Percentiles rank a stretch among this genome's conserved stretches.
phyloP scores from a whole-genome alignment of 1,284 basidiomycete species.

The Leccinum subrobustum region DNA sequence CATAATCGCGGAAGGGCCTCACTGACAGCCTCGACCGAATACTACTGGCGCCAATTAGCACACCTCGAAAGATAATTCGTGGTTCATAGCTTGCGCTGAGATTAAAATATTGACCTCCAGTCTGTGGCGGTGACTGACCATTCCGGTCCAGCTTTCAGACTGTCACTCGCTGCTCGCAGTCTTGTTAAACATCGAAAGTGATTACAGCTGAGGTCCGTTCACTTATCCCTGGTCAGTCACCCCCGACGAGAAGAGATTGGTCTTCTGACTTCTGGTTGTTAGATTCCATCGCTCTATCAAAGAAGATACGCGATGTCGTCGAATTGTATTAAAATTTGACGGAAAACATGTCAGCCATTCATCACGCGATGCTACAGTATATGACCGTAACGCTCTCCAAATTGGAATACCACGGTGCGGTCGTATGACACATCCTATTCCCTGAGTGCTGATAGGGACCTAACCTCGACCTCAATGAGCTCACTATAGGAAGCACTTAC shows the following conservation, averaged over 20 bases:
- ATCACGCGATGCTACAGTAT: slow-evolving; percentile 91
- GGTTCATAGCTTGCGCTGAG: too few species aligned
- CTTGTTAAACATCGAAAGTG: slow-evolving; percentile 78
- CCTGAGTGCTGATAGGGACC: not conserved
- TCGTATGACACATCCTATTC: not conserved
- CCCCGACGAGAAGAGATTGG: not conserved
- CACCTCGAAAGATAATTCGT: too few species aligned
- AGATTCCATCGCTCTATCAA: slow-evolving; percentile 92
- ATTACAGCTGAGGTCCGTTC: slow-evolving; percentile 83
- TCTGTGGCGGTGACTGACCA: too few species aligned
- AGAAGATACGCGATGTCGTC: slow-evolving; percentile 80
- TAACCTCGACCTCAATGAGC: slow-evolving; percentile 91
- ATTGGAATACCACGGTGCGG: slow-evolving; percentile 69
- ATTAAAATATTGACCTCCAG: too few species aligned
- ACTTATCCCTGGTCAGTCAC: slow-evolving; percentile 80
- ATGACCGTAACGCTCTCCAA: slow-evolving; percentile 91
- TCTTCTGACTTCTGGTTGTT: slow-evolving; percentile 1
- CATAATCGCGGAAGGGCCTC: too few species aligned
- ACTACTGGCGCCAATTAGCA: too few species aligned
- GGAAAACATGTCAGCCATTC: slow-evolving; percentile 86
- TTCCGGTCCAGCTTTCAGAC: too few species aligned
- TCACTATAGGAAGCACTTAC: slow-evolving; percentile 92
- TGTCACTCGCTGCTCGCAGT: too few species aligned
- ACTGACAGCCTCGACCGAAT: too few species aligned
- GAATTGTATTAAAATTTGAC: slow-evolving; percentile 88